These are phyloP conservation scores for Apiospora aurea DNA, from an alignment of 2,329 filamentous ascomycete genomes.

Conservation along the genomic window DNA sequence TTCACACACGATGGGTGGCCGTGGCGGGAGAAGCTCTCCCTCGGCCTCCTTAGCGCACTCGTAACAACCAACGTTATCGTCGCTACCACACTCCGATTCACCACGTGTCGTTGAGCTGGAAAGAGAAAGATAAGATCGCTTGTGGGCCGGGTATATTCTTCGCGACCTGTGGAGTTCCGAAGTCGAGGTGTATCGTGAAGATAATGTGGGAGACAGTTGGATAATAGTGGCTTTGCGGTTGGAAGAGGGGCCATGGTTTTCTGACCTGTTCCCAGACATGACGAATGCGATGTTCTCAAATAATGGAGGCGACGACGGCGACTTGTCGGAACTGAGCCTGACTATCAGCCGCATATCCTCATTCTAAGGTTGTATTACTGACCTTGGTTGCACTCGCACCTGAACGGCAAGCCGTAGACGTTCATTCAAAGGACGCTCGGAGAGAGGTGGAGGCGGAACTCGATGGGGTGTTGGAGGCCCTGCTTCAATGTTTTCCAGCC, in stretches of 20 bases:
- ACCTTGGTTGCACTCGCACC: neutral
- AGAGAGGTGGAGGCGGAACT: neutral
- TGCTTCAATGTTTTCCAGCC: neutral
- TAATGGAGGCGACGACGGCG: constrained; percentile 22
- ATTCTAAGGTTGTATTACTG: neutral
- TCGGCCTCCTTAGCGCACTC: constrained; percentile 23
- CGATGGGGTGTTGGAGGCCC: neutral
- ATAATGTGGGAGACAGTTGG: constrained; percentile 32
- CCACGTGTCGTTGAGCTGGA: neutral
- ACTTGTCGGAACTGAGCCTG: neutral
- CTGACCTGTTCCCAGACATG: constrained; percentile 28
- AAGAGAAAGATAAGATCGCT: constrained; percentile 24
- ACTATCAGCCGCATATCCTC: neutral
- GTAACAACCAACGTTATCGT: constrained; percentile 10
- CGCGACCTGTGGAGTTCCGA: constrained; percentile 12
- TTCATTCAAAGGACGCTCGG: constrained; percentile 5
- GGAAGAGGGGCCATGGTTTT: constrained; percentile 29
- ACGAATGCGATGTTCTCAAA: constrained; percentile 40
- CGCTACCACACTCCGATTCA: neutral
- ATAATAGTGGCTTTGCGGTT: constrained; percentile 40
- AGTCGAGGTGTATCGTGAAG: constrained; percentile 15
- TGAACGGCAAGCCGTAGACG: neutral
- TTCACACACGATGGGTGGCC: constrained; percentile 2
- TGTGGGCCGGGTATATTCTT: constrained; percentile 19
- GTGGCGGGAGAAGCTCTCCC: neutral